Conservation (phyloP, 768 basidiomycete species). For the Sporobolomyces pararoseus region DNA sequence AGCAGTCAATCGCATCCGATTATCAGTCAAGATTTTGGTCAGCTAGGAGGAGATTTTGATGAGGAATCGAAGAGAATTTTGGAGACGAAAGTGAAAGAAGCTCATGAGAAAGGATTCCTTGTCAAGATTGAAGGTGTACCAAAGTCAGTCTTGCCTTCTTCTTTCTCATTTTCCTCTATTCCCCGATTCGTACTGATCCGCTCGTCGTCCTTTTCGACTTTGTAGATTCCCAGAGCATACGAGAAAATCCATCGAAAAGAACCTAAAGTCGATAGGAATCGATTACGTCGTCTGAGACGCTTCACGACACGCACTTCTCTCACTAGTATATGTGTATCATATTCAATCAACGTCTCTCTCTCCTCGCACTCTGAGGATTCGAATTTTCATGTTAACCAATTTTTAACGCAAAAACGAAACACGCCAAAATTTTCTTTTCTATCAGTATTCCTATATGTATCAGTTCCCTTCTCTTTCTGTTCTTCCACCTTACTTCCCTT, state of each 20-base stretch:
- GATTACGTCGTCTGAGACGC: not conserved
- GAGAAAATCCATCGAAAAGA: not conserved
- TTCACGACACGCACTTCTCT: not conserved
- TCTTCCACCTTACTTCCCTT: no score
- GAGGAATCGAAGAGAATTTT: not conserved
- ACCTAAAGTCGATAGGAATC: not conserved
- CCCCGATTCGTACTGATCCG: not conserved
- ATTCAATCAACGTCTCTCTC: not conserved
- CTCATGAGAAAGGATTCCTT: conserved; percentile 3
- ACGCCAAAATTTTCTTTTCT: no score
- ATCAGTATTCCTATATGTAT: no score
- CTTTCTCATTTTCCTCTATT: not conserved
- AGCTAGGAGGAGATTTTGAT: not conserved
- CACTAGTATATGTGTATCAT: not conserved
- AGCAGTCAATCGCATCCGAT: not conserved
- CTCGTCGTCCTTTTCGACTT: not conserved
- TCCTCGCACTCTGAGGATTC: no score
- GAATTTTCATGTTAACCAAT: no score
- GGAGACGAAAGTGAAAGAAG: no score
- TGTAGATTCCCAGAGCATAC: not conserved
- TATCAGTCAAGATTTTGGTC: not conserved
- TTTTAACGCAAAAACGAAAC: no score
- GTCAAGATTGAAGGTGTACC: not conserved
- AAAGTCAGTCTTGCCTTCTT: not conserved
- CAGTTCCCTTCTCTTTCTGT: no score